A percentile compares a stretch with the other conserved stretches of the same genome.
Evolutionary conservation across 2,329 filamentous ascomycete species (phyloP).

Genomic region (Exophiala aquamarina): DNA sequence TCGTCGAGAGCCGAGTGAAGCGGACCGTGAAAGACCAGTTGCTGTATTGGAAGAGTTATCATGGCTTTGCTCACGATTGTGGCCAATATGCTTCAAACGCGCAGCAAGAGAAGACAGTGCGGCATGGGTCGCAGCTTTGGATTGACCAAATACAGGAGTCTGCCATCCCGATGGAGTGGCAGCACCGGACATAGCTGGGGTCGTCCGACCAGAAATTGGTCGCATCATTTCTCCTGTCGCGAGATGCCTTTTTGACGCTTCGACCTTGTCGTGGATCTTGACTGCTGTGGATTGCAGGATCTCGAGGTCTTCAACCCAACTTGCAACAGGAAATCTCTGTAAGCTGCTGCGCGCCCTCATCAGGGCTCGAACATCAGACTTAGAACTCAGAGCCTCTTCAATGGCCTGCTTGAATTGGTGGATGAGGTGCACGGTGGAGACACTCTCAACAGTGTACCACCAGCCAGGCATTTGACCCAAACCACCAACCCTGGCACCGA

Average conservation of each 20-base stretch:
- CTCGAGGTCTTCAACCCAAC: constrained; percentile 66
- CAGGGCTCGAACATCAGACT: constrained; percentile 54
- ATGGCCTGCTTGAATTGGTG: constrained; percentile 67
- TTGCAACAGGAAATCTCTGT: constrained; percentile 66
- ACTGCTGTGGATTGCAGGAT: constrained; percentile 62
- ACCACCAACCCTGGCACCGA: constrained; percentile 65
- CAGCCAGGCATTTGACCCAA: constrained; percentile 69
- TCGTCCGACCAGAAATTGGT: constrained; percentile 7
- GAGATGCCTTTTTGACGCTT: constrained; percentile 30
- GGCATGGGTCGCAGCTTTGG: constrained; percentile 32
- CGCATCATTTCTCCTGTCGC: constrained; percentile 12
- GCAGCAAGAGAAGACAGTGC: constrained; percentile 36
- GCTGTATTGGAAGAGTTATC: constrained; percentile 30
- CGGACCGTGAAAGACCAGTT: constrained; percentile 36
- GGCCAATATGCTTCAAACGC: constrained; percentile 39
- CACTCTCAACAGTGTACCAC: constrained; percentile 70
- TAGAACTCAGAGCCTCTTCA: constrained; percentile 59
- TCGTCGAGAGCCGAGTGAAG: constrained; percentile 41
- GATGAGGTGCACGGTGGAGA: constrained; percentile 61
- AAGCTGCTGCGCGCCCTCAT: constrained; percentile 66
- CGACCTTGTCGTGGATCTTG: constrained; percentile 52
- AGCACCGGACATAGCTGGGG: constrained; percentile 13
- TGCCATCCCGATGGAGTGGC: constrained; percentile 33
- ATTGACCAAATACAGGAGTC: constrained; percentile 36
- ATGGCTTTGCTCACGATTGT: constrained; percentile 39